A percentile compares a stretch with the other conserved stretches of the same genome.
phyloP scores from a whole-genome alignment of 2,329 filamentous ascomycete species.

The Cladophialophora chaetospira region DNA sequence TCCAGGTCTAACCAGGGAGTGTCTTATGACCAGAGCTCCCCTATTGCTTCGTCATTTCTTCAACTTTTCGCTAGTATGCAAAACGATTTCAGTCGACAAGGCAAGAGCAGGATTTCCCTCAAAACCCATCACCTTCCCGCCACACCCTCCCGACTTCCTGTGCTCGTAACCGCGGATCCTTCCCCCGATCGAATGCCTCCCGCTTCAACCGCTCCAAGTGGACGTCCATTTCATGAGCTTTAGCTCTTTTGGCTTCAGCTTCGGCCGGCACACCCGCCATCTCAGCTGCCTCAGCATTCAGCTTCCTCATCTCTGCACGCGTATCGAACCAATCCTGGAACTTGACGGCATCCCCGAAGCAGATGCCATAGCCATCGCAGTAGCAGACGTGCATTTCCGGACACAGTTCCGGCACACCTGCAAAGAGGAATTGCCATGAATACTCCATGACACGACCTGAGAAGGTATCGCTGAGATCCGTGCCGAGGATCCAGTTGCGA shows the following conservation, averaged over 20 bases:
- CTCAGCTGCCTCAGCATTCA: neutral
- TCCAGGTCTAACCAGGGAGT: neutral
- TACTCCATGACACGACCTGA: slow-evolving; percentile 65
- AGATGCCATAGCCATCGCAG: slow-evolving; percentile 65
- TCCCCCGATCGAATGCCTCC: neutral
- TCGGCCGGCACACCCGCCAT: neutral
- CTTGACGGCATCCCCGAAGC: slow-evolving; percentile 54
- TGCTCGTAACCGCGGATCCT: neutral
- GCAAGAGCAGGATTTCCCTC: neutral
- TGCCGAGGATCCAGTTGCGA: slow-evolving; percentile 62
- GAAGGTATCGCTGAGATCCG: slow-evolving; percentile 56
- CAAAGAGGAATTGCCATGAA: slow-evolving; percentile 65
- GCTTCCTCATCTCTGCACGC: neutral
- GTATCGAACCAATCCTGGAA: neutral
- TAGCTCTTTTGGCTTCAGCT: neutral
- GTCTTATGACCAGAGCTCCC: neutral
- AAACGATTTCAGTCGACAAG: neutral
- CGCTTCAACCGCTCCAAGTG: neutral
- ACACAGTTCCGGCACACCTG: slow-evolving; percentile 49
- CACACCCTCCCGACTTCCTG: neutral
- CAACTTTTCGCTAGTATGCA: neutral
- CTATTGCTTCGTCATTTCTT: neutral
- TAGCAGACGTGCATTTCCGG: slow-evolving; percentile 59
- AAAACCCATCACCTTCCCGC: slow-evolving; percentile 3
- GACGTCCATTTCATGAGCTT: neutral